Evolutionary conservation across 2,329 filamentous ascomycete species (phyloP).

Genomic region (Neopestalotiopsis sp.): DNA sequence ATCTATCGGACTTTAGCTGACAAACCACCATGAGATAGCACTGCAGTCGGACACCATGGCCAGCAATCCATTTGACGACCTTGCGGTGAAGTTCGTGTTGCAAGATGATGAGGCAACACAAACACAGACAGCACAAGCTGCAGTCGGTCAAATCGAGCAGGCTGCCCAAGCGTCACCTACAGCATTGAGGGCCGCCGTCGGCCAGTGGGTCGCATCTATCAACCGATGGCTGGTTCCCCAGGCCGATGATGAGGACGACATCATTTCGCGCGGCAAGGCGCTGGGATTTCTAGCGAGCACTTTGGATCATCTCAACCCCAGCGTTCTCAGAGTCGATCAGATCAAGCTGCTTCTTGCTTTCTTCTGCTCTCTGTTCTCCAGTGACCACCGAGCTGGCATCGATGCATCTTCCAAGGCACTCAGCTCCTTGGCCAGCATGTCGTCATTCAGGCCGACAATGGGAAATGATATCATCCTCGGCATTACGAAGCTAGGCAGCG

Average conservation of each 20-base stretch:
- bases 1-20: background rate
- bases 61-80: slow-evolving; percentile 45
- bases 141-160: slow-evolving; percentile 47
- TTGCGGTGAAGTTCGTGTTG: slow-evolving; percentile 60
- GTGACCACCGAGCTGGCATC: slow-evolving; percentile 64
- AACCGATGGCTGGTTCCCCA: slow-evolving; percentile 57
- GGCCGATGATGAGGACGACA: slow-evolving; percentile 46
- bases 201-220: slow-evolving; percentile 61
- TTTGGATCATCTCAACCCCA: slow-evolving; percentile 50
- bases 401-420: slow-evolving; percentile 58
- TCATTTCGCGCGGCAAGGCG: slow-evolving; percentile 60
- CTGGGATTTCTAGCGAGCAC: slow-evolving; percentile 62
- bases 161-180: slow-evolving; percentile 29
- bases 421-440: slow-evolving; percentile 54
- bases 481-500: slow-evolving; percentile 51
- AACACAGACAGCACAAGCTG: slow-evolving; percentile 40
- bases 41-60: slow-evolving; percentile 44
- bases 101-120: slow-evolving; percentile 47
- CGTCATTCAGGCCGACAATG: slow-evolving; percentile 53
- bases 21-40: background rate
- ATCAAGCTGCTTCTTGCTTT: slow-evolving; percentile 56
- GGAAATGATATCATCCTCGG: slow-evolving; percentile 55
- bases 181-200: slow-evolving; percentile 50
- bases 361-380: slow-evolving; percentile 63
- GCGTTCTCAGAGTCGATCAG: slow-evolving; percentile 56